Conservation (phyloP, 2,329 filamentous ascomycete species). For the Dactylellina cionopaga region DNA sequence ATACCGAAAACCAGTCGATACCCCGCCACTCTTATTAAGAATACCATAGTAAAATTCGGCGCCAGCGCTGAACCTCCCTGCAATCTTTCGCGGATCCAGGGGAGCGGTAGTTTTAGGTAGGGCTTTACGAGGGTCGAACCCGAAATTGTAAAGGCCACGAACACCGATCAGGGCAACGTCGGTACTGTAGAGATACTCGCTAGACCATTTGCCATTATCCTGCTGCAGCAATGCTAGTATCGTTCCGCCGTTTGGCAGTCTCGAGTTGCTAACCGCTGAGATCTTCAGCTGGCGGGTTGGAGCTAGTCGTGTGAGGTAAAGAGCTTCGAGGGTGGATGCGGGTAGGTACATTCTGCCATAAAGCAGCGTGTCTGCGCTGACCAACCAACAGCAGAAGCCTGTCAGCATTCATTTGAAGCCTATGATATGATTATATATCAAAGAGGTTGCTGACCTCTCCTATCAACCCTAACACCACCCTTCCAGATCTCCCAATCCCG, state of each 20-base stretch:
- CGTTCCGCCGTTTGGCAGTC: conserved; percentile 78
- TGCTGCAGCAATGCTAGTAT: conserved; percentile 74
- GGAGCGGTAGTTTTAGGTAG: conserved; percentile 59
- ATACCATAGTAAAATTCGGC: conserved; percentile 96
- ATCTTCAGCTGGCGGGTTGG: conserved; percentile 82
- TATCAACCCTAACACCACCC: conserved; percentile 64
- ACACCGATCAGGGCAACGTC: conserved; percentile 89
- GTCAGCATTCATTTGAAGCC: conserved; percentile 20
- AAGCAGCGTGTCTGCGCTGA: conserved; percentile 68
- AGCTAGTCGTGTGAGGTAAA: conserved; percentile 81
- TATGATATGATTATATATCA: conserved; percentile 4
- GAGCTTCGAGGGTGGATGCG: conserved; percentile 82
- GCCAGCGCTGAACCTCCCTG: conserved; percentile 87
- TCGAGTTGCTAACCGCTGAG: conserved; percentile 78
- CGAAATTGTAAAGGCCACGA: conserved; percentile 93
- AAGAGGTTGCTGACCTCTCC: conserved; percentile 60
- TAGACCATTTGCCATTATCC: conserved; percentile 84
- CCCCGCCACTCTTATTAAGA: conserved; percentile 89
- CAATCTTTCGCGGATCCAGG: conserved; percentile 67
- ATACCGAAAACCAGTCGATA: conserved; percentile 88
- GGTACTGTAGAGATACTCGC: conserved; percentile 90
- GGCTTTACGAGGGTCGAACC: conserved; percentile 70
- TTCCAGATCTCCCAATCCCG: conserved; percentile 69
- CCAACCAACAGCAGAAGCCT: conserved; percentile 30
- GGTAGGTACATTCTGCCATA: conserved; percentile 85